These are phyloP conservation scores for Penicillium nucicola DNA, from an alignment of 495 filamentous ascomycete genomes.

Conservation along the genomic window DNA sequence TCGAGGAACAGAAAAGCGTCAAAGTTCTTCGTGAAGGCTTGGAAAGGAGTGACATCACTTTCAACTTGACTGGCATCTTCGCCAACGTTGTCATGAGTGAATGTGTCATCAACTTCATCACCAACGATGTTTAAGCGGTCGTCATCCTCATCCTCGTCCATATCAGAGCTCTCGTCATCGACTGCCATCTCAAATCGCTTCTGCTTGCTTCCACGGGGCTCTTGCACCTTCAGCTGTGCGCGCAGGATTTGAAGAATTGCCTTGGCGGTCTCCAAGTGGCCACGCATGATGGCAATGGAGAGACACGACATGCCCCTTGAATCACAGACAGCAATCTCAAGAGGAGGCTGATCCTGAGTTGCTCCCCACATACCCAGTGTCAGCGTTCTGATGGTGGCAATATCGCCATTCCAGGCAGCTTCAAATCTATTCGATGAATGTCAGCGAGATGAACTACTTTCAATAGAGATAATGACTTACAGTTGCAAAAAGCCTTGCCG, in stretches of 20 bases:
- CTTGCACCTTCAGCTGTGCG: conserved; percentile 58
- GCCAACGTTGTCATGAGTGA: conserved; percentile 70
- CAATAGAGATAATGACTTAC: conserved; percentile 26
- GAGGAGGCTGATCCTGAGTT: conserved; percentile 42
- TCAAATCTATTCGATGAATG: conserved; percentile 48
- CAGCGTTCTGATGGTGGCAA: conserved; percentile 47
- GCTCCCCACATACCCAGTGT: conserved; percentile 45
- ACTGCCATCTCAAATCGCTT: conserved; percentile 47
- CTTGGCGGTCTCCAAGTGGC: conserved; percentile 58
- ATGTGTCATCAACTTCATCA: conserved; percentile 52
- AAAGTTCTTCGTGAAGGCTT: conserved; percentile 36
- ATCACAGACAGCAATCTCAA: conserved; percentile 60
- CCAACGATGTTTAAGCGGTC: conserved; percentile 43
- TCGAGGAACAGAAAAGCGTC: conserved; percentile 32
- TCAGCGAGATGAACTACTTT: conserved; percentile 6
- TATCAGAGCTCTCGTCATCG: conserved; percentile 26
- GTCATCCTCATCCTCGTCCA: conserved; percentile 26
- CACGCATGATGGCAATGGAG: conserved; percentile 59
- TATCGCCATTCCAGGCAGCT: conserved; percentile 65
- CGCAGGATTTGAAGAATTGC: conserved; percentile 62
- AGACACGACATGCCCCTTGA: conserved; percentile 49
- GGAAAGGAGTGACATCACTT: conserved; percentile 49
- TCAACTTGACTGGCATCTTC: conserved; percentile 60
- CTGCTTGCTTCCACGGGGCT: conserved; percentile 24
- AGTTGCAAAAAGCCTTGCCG: conserved; percentile 54